Evolutionary conservation across 1,284 basidiomycete genomes (phyloP).

Genomic region (Mycena sp.): DNA sequence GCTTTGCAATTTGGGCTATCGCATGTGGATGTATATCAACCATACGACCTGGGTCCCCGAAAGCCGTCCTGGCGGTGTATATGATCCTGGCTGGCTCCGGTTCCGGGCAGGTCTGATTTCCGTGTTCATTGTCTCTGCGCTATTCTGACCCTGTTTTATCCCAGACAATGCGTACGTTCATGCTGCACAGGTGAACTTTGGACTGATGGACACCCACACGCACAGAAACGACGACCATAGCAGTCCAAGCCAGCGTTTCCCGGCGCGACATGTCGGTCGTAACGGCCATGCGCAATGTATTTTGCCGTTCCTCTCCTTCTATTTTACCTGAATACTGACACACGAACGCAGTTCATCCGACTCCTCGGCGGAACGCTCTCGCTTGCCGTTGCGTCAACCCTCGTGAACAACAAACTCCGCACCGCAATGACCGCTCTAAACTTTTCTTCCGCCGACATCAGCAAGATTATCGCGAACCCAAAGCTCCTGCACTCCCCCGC

Average conservation of each 20-base stretch:
- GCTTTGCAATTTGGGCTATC: conserved; percentile 78
- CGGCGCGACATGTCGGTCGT: conserved; percentile 78
- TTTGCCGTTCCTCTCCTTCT: background rate
- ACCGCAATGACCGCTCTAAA: conserved; percentile 38
- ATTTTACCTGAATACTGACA: background rate
- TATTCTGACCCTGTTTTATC: background rate
- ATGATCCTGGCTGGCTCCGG: conserved; percentile 79
- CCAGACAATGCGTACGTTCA: conserved; percentile 56
- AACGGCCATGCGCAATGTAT: conserved; percentile 73
- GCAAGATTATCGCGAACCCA: conserved; percentile 57
- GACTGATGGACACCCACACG: no score
- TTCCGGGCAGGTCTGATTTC: conserved; percentile 58
- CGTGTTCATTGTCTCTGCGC: background rate
- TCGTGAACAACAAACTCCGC: conserved; percentile 53
- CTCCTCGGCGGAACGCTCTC: conserved; percentile 72
- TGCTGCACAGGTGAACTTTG: background rate
- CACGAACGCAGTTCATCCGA: conserved; percentile 63
- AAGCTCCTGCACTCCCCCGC: conserved; percentile 50
- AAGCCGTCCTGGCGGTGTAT: conserved; percentile 68
- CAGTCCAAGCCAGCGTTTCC: conserved; percentile 76
- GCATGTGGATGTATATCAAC: conserved; percentile 78
- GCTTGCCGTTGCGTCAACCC: conserved; percentile 69
- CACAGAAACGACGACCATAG: conserved; percentile 69
- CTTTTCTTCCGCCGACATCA: conserved; percentile 51
- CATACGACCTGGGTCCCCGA: conserved; percentile 59